Percentiles rank a stretch among this genome's conserved stretches.
Evolutionary conservation across 2,329 filamentous ascomycete genomes (phyloP).

Genomic region (Trichothecium roseum): DNA sequence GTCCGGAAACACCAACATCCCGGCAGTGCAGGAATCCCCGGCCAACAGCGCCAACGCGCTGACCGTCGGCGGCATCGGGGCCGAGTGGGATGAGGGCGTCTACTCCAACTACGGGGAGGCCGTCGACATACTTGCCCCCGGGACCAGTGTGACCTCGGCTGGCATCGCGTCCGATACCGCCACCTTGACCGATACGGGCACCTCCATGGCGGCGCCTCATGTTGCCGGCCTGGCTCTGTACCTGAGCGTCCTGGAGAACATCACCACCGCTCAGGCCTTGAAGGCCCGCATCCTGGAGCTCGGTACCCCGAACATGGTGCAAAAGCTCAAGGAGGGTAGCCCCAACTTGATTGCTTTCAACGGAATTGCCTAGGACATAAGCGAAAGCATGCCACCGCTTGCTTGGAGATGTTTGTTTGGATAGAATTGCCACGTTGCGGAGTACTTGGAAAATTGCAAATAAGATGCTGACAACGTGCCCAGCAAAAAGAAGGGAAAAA

Average conservation of each 20-base stretch:
- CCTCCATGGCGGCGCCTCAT: slow-evolving; percentile 10
- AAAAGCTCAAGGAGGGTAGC: slow-evolving; percentile 20
- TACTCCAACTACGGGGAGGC: slow-evolving; percentile 32
- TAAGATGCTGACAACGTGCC: too few relatives aligned
- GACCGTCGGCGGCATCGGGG: slow-evolving; percentile 17
- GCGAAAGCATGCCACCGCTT: too few relatives aligned
- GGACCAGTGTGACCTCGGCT: slow-evolving; percentile 11
- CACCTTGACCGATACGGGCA: slow-evolving; percentile 5
- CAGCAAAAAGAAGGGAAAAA: too few relatives aligned
- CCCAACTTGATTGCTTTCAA: slow-evolving; percentile 41
- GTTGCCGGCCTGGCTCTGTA: slow-evolving; percentile 12
- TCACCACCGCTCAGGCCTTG: slow-evolving; percentile 1
- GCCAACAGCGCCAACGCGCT: slow-evolving; percentile 12
- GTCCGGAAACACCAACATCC: slow-evolving; percentile 9
- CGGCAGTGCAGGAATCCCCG: slow-evolving; percentile 6
- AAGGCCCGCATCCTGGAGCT: slow-evolving; percentile 4
- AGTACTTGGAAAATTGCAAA: too few relatives aligned
- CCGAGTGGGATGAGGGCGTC: slow-evolving; percentile 20
- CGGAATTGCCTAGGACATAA: slow-evolving; percentile 22
- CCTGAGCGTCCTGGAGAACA: slow-evolving; percentile 9
- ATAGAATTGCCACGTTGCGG: too few relatives aligned
- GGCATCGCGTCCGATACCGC: slow-evolving; percentile 7
- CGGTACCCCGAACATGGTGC: too few relatives aligned
- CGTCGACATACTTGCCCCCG: slow-evolving; percentile 14
- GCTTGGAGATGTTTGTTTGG: too few relatives aligned